These are phyloP conservation scores for thale cress (Arabidopsis thaliana) DNA, from an alignment of 345 rosid genomes.

Conservation along the genomic window DNA sequence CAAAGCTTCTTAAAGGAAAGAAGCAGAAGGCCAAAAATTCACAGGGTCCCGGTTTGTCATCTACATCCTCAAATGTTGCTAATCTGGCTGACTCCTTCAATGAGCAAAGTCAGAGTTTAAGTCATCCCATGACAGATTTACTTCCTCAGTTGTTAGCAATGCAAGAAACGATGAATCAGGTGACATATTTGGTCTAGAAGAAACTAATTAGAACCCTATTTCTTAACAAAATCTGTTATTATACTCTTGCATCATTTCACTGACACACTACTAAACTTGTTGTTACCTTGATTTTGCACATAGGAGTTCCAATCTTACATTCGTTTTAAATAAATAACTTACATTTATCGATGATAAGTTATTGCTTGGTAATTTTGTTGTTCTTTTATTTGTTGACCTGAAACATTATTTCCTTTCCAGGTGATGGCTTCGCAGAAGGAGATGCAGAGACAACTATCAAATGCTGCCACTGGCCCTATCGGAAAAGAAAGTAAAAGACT, in stretches of 20 bases:
- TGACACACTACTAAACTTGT: neutral
- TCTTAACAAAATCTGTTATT: conserved; percentile 2
- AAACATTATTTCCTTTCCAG: conserved; percentile 49
- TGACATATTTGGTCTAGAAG: conserved; percentile 42
- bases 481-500: conserved; percentile 79
- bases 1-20: conserved; percentile 60
- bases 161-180: conserved; percentile 86
- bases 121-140: conserved; percentile 49
- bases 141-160: conserved; percentile 60
- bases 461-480: conserved; percentile 57
- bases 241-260: neutral
- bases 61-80: conserved; percentile 61
- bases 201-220: neutral
- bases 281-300: conserved; percentile 19
- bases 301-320: neutral
- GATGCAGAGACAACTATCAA: conserved; percentile 79
- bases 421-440: conserved; percentile 69
- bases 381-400: neutral
- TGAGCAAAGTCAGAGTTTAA: conserved; percentile 53
- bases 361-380: conserved; percentile 3
- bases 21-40: conserved; percentile 64
- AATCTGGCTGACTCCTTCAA: conserved; percentile 59
- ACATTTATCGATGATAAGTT: conserved; percentile 11
- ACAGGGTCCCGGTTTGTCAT: conserved; percentile 55
- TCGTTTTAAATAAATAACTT: conserved; percentile 9